phyloP scores from a whole-genome alignment of 208 protist genomes.

The Leishmania amazonensis region DNA sequence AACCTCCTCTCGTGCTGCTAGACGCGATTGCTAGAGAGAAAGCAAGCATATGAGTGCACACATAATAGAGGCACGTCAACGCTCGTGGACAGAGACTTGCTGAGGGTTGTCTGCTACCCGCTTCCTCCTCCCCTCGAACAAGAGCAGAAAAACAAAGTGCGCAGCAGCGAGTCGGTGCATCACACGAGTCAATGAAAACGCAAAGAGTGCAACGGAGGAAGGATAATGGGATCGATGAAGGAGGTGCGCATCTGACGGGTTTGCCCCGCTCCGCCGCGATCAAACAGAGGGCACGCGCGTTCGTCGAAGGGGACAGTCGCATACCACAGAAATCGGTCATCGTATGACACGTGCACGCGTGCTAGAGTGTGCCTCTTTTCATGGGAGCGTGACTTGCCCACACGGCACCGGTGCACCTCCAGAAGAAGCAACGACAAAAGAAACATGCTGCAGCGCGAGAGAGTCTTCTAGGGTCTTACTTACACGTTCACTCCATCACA shows the following conservation, averaged over 20 bases:
- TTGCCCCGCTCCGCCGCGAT: not conserved
- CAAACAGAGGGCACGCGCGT: not conserved
- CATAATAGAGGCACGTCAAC: too few species aligned
- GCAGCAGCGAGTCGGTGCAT: not conserved
- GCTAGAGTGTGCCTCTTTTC: not conserved
- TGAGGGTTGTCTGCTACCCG: not conserved
- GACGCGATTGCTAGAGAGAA: not conserved
- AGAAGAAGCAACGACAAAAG: not conserved
- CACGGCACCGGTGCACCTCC: not conserved
- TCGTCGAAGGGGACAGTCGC: not conserved
- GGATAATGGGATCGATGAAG: not conserved
- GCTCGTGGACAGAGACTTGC: not conserved
- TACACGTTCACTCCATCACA: not conserved
- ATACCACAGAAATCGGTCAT: too few species aligned
- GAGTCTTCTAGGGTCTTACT: not conserved
- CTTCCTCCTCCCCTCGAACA: not conserved
- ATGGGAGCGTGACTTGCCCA: too few species aligned
- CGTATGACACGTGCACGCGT: not conserved
- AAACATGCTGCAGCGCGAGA: not conserved
- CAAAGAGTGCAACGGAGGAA: not conserved
- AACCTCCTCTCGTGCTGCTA: not conserved
- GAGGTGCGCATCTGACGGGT: not conserved
- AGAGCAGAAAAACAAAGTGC: not conserved
- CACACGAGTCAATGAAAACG: not conserved
- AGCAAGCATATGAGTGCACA: not conserved